phyloP scores from a whole-genome alignment of 106 monocot genomes.

The Amphibolis antarctica region DNA sequence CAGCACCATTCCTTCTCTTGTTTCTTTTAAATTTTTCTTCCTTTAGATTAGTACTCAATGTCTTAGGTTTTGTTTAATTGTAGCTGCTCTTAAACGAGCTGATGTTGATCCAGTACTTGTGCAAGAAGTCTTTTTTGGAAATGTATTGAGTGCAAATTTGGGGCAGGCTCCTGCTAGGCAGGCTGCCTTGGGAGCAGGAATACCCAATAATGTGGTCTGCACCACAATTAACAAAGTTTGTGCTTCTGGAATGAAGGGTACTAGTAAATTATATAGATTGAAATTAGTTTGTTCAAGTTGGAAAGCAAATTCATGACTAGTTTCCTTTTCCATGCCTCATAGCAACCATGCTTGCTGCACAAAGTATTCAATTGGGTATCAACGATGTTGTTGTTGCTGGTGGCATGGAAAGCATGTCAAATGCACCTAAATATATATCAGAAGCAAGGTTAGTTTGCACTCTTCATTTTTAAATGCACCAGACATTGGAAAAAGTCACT shows the following conservation, averaged over 20 bases:
- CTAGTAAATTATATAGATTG: not conserved
- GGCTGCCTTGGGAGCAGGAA: constrained; percentile 95
- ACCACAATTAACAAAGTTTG: constrained; percentile 96
- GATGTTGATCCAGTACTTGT: constrained; percentile 81
- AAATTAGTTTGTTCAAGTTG: not conserved
- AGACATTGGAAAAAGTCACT: too few species aligned
- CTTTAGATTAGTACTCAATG: not conserved
- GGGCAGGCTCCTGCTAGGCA: constrained; percentile 98
- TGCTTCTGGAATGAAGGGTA: constrained; percentile 98
- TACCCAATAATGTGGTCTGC: constrained; percentile 86
- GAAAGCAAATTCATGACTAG: not conserved
- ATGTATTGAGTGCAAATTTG: constrained; percentile 94
- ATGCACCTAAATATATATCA: constrained; percentile 93
- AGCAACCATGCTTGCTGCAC: constrained; percentile 94
- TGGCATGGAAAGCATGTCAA: constrained; percentile 99
- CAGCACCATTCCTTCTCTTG: not conserved
- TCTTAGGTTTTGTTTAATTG: not conserved
- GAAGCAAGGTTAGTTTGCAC: constrained; percentile 64
- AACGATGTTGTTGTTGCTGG: constrained; percentile 95
- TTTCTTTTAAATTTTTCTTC: not conserved
- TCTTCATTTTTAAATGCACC: not conserved
- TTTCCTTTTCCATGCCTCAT: constrained; percentile 9
- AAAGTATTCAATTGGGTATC: constrained; percentile 84
- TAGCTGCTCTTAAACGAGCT: constrained; percentile 78
- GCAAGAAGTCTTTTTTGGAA: constrained; percentile 92